Percentiles rank a stretch among this genome's conserved stretches.
phyloP scores from a whole-genome alignment of 306 rosid species.

The Mimosa bimucronata region DNA sequence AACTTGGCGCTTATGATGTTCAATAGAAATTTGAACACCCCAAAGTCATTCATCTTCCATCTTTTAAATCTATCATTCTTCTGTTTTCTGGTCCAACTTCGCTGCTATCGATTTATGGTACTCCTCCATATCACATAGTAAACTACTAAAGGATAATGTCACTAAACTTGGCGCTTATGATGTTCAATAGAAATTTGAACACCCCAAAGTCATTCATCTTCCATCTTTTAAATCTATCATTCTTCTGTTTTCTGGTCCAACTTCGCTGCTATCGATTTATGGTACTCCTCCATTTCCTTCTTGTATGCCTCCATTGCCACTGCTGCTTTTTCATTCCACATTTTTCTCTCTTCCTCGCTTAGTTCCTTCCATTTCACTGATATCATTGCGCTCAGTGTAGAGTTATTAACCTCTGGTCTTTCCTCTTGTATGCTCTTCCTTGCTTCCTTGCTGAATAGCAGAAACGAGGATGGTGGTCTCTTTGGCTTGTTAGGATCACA shows the following conservation, averaged over 20 bases:
- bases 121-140: constrained; percentile 38
- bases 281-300: constrained; percentile 77
- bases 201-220: neutral
- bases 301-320: constrained; percentile 86
- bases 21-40: constrained; percentile 57
- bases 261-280: constrained; percentile 52
- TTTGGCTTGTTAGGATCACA: constrained; percentile 89
- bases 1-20: constrained; percentile 23
- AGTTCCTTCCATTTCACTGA: constrained; percentile 95
- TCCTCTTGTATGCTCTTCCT: constrained; percentile 70
- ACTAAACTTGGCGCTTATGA: neutral
- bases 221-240: neutral
- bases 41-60: neutral
- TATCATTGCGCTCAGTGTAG: constrained; percentile 63
- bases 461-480: constrained; percentile 80
- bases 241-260: constrained; percentile 10
- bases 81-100: neutral
- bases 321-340: constrained; percentile 75
- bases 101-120: constrained; percentile 64
- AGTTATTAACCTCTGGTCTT: constrained; percentile 52
- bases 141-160: no score
- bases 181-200: constrained; percentile 62
- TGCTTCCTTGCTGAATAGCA: constrained; percentile 79
- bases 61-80: neutral
- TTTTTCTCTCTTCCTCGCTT: constrained; percentile 66